Base-by-base conservation (phyloP, 768 basidiomycete species). In the Chalciporus chontae region DNA sequence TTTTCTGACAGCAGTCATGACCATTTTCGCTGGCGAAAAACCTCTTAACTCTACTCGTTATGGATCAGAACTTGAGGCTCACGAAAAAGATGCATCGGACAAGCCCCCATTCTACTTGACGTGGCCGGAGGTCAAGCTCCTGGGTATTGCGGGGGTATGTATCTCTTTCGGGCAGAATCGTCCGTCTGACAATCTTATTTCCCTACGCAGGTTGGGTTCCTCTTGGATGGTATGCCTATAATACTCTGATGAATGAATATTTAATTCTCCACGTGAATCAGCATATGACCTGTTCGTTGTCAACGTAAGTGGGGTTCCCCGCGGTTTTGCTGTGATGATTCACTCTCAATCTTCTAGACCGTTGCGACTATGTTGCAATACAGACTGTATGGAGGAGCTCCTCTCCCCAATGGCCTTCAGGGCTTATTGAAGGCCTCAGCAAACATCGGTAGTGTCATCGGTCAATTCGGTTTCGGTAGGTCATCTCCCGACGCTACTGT, bases 391-490 rank as follows among this genome's bases (percentile, higher is more conserved):
- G 74, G 67, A 42, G 81, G 81, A 3, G 48, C 59, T 0, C 56
- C 64, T 24, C 75, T 85, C 11, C 85, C 85, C 0, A 47, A 72
- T 0, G 74, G 77, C 47, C 71, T 83, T 6, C 70, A 83, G 62
- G 85, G 84, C n/a, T 73, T 85, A 45, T 52, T 87, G 59, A 84
- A 87, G 59, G 84, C 85, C 4, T 69, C 74, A 4, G 84, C 85
- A 2, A 87, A 87, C 13, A 71, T 87, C 23, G 89, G 88, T 8
- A 88, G 79, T 43, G 68, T 91, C 39, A 62, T 84, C 15, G 88
- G 88, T 42, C 87, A 90, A 62, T 63, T 90, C 8, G 58, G 86
- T 45, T 88, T 91, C 58, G 88, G 89, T 48, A 87, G 77, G 76
- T 24, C 15, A 36, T 18, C 11, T 24, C 8, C 5, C 5, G 4